Evolutionary conservation across 768 basidiomycete genomes (phyloP), one percentile per base, ranked within the genome.

Genomic region (Candolleomyces eurysporus): DNA sequence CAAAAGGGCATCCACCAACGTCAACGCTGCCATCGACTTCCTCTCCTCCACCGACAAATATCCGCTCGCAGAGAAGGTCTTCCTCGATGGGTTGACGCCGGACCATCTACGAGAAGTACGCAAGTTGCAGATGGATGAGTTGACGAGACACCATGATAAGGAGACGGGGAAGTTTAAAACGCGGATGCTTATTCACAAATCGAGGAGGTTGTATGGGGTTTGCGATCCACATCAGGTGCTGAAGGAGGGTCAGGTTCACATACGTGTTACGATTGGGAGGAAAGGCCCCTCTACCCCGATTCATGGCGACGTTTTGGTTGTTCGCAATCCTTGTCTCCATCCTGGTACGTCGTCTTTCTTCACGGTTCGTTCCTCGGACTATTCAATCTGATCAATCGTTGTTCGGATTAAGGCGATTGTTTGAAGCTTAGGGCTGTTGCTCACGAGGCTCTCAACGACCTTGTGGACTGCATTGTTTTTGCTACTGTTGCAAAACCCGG

Each of bases 401-500:
- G 50, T 30, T 9, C 48, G 16, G 21, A 17, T 5, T 52, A 36
- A 84, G 86, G 88, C 19, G 87, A 89, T 67, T 85, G 84, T 61
- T 67, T 89, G 56, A 90, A 89, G 66, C 75, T 89, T 0, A 75
- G 86, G 10, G 88, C 87, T 0, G 86, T 84, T 0, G 68, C 82
- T 54, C 73, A 83, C 61, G 76, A 78, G 3, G 68, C 75, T 16
- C 69, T 89, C 16, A 66, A 77, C 5, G 86, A 89, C 67, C 78
- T 89, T 0, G 78, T 86, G 0, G 88, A 90, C 59, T 90, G 87
- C 61, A 73, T 90, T 17, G 86, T 90, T 3, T 90, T 90, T 63
- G 83, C 88, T 1, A 79, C 82, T 0, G 82, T 83, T 7, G 84
- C 82, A 1, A 72, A 75, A 39, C 82, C 82, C 17, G 86, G 85